phyloP scores from a whole-genome alignment of 495 filamentous ascomycete genomes.

The Daldinia grandis region DNA sequence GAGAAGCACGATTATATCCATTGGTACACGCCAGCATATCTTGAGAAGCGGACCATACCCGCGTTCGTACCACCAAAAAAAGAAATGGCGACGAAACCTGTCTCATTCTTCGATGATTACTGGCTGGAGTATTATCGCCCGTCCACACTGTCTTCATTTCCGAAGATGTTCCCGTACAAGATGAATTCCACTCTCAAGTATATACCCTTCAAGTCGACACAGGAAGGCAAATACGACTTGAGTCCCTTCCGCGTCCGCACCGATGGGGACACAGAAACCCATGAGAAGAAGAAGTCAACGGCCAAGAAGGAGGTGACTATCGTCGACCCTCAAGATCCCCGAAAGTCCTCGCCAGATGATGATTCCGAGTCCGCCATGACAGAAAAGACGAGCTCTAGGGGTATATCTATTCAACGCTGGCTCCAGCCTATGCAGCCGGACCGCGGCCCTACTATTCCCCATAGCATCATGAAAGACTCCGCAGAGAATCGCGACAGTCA shows the following conservation, averaged over 20 bases:
- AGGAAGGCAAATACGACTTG: conserved; percentile 77
- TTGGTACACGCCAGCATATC: conserved; percentile 85
- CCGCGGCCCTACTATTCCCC: conserved; percentile 47
- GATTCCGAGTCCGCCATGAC: conserved; percentile 51
- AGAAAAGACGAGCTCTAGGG: conserved; percentile 47
- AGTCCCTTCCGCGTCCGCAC: conserved; percentile 83
- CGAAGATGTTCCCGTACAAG: conserved; percentile 87
- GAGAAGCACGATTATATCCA: conserved; percentile 73
- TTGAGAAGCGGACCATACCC: conserved; percentile 68
- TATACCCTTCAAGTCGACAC: conserved; percentile 74
- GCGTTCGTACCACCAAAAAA: conserved; percentile 54
- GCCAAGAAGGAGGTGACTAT: conserved; percentile 69
- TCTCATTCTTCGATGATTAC: conserved; percentile 87
- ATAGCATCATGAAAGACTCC: conserved; percentile 60
- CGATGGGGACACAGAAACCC: conserved; percentile 55
- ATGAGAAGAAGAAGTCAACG: conserved; percentile 57
- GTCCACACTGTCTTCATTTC: conserved; percentile 80
- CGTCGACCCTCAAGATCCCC: conserved; percentile 60
- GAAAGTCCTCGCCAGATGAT: conserved; percentile 44
- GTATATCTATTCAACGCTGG: conserved; percentile 62
- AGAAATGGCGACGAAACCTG: conserved; percentile 59
- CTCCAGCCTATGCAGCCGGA: conserved; percentile 55
- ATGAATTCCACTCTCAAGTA: conserved; percentile 88
- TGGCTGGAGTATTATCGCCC: conserved; percentile 99
- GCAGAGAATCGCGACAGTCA: conserved; percentile 34